Conservation (phyloP, 2,329 filamentous ascomycete species). For the Emmonsia crescens region DNA sequence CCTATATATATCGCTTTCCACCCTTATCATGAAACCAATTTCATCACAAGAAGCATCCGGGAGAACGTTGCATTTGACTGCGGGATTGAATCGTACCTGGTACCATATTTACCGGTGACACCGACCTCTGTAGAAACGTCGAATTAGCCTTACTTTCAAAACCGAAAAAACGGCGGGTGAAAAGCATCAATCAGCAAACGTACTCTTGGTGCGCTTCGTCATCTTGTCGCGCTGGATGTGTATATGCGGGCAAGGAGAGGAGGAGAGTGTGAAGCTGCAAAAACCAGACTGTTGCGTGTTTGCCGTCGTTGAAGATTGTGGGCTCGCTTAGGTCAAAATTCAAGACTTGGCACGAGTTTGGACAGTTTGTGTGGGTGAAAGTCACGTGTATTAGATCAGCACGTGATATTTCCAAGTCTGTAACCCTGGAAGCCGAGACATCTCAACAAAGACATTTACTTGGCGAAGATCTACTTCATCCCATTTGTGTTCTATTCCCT, state of each 20-base stretch:
- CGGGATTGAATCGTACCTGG: conserved; percentile 54
- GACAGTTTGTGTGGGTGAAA: neutral
- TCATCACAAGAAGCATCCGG: neutral
- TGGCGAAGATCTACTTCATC: too few relatives aligned
- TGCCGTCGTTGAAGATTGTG: conserved; percentile 9
- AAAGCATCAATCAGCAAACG: conserved; percentile 16
- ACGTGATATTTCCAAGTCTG: too few relatives aligned
- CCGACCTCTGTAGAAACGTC: conserved; percentile 57
- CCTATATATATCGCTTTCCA: conserved; percentile 11
- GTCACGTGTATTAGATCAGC: neutral
- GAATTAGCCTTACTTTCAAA: conserved; percentile 19
- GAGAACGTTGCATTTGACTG: neutral
- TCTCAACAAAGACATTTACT: too few relatives aligned
- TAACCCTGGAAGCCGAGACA: too few relatives aligned
- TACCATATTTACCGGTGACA: conserved; percentile 98
- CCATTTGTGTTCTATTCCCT: too few relatives aligned
- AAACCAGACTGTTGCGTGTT: neutral
- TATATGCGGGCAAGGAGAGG: conserved; percentile 9
- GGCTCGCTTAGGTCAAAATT: conserved; percentile 13
- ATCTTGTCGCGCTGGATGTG: conserved; percentile 49
- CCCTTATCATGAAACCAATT: neutral
- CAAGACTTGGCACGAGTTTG: conserved; percentile 7
- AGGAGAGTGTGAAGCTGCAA: conserved; percentile 12
- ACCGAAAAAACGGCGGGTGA: conserved; percentile 3
- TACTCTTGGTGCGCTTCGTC: conserved; percentile 88